Evolutionary conservation across 148 eudicot species (phyloP).

Genomic region (Drosera capensis): DNA sequence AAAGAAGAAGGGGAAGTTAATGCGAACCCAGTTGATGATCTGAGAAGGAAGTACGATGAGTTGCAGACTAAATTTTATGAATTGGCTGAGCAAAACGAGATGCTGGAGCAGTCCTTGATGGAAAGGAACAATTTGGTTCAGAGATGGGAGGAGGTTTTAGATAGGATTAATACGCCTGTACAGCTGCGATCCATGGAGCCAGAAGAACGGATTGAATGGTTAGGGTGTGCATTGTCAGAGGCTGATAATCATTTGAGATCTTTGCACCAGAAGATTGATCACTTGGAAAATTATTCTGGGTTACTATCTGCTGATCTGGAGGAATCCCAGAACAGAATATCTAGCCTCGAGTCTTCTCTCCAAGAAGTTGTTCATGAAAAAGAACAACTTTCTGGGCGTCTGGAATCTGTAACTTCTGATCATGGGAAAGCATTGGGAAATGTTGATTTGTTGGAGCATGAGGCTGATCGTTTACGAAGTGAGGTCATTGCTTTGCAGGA

Average conservation of each 20-base stretch:
- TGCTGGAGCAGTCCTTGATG: constrained; percentile 92
- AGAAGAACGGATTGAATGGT: constrained; percentile 88
- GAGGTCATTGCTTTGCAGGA: constrained; percentile 33
- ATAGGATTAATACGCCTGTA: constrained; percentile 56
- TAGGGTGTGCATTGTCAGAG: constrained; percentile 70
- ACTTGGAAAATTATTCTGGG: constrained; percentile 37
- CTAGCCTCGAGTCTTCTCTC: constrained; percentile 40
- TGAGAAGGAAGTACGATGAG: constrained; percentile 61
- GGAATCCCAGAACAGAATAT: constrained; percentile 36
- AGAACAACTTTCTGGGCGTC: constrained; percentile 30
- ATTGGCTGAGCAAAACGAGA: constrained; percentile 95
- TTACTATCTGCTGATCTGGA: constrained; percentile 49
- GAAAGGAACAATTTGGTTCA: constrained; percentile 84
- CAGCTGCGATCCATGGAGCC: constrained; percentile 85
- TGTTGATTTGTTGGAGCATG: constrained; percentile 20
- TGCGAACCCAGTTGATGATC: constrained; percentile 41
- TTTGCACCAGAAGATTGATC: constrained; percentile 73
- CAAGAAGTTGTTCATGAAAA: constrained; percentile 40
- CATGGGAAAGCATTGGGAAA: constrained; percentile 30
- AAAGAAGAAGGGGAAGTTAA: constrained; percentile 44
- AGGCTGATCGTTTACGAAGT: constrained; percentile 30
- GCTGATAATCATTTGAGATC: constrained; percentile 54
- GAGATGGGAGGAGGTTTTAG: constrained; percentile 88
- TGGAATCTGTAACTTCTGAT: constrained; percentile 39
- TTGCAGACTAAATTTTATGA: constrained; percentile 71